A percentile compares a stretch with the other conserved stretches of the same genome.
Conservation (phyloP, 441 rosid species). For the Mallotus japonicus region DNA sequence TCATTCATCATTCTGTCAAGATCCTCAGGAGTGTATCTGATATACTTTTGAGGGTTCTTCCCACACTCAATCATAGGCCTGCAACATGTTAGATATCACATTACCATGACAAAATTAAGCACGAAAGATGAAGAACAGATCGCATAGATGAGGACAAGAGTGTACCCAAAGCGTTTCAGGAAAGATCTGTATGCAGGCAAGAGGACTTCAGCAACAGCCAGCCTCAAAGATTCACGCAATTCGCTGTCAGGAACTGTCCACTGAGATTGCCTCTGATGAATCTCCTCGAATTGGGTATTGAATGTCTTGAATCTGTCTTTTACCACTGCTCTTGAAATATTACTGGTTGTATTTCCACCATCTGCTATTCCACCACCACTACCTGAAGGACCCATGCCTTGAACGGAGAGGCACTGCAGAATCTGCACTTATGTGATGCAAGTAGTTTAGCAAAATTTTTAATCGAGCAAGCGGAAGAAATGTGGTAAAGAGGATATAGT, state of each 20-base stretch:
- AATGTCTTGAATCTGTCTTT: constrained; percentile 91
- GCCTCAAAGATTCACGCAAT: constrained; percentile 77
- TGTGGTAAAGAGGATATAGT: background rate
- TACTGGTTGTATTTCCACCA: constrained; percentile 33
- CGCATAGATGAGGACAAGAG: background rate
- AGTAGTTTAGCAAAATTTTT: constrained; percentile 14
- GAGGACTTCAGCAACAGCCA: constrained; percentile 91
- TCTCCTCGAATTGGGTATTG: constrained; percentile 78
- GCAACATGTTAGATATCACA: constrained; percentile 10
- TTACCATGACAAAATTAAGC: background rate
- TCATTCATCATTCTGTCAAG: constrained; percentile 84
- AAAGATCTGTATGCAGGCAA: constrained; percentile 94
- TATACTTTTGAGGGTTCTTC: constrained; percentile 72
- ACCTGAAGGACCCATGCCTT: constrained; percentile 36
- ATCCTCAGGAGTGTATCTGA: constrained; percentile 68
- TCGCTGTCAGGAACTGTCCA: constrained; percentile 98
- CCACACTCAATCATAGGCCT: constrained; percentile 85
- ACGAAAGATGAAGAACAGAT: background rate
- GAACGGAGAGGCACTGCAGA: constrained; percentile 80
- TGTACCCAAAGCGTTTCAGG: constrained; percentile 75
- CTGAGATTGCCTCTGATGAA: constrained; percentile 85
- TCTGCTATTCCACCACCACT: constrained; percentile 31
- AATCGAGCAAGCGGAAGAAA: too few species aligned
- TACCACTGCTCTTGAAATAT: constrained; percentile 63
- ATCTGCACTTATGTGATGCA: constrained; percentile 45